Percentiles rank a stretch among this genome's conserved stretches.
These are phyloP conservation scores for Schizochytrium sp. DNA, from an alignment of 108 stramenopile genomes.

Conservation along the genomic window DNA sequence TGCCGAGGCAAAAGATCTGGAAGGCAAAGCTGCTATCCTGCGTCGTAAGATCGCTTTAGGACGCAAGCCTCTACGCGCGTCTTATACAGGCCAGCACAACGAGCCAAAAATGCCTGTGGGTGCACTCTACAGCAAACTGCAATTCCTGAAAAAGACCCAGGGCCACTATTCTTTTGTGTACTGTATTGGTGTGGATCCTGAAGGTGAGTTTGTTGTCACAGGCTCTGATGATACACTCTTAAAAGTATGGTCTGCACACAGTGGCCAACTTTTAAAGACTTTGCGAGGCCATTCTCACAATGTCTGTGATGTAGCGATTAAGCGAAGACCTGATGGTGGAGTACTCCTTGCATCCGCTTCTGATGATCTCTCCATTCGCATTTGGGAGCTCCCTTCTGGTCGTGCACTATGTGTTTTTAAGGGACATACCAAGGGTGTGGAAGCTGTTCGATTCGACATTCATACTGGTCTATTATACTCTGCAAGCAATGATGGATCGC, in stretches of 20 bases:
- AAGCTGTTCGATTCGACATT: conserved; percentile 49
- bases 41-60: background rate
- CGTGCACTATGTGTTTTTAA: conserved; percentile 48
- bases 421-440: conserved; percentile 23
- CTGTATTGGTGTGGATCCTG: conserved; percentile 39
- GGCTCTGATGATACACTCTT: conserved; percentile 41
- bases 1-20: background rate
- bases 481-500: conserved; percentile 47
- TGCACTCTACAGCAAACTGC: conserved; percentile 34
- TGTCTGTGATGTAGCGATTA: conserved; percentile 35
- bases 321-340: background rate
- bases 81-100: conserved; percentile 9
- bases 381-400: conserved; percentile 55
- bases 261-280: conserved; percentile 40
- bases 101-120: conserved; percentile 26
- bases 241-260: conserved; percentile 50
- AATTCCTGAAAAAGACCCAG: conserved; percentile 49
- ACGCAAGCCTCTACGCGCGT: background rate
- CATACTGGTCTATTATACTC: conserved; percentile 9
- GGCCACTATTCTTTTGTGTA: conserved; percentile 42
- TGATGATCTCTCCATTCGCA: conserved; percentile 52
- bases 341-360: conserved; percentile 44
- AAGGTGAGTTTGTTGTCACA: conserved; percentile 40
- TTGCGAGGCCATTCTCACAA: conserved; percentile 52
- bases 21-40: background rate